Evolutionary conservation across 768 basidiomycete genomes (phyloP).

Genomic region (Phlegmacium glaucopus): DNA sequence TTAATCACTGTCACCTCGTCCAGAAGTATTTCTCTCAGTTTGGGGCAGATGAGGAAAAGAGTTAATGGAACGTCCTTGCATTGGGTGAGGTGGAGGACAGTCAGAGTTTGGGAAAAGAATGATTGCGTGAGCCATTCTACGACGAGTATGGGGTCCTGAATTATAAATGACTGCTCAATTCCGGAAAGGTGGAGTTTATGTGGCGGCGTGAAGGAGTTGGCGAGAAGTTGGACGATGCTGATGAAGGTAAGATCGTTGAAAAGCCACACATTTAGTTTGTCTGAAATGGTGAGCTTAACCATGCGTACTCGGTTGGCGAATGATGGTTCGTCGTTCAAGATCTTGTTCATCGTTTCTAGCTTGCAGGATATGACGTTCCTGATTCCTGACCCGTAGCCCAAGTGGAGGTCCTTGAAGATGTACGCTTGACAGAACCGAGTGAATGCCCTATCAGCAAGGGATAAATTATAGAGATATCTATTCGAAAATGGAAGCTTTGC

Average conservation of each 20-base stretch:
- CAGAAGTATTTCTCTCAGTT: conserved; percentile 4
- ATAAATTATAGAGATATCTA: conserved; percentile 1
- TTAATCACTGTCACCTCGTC: conserved; percentile 1
- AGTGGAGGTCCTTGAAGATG: background rate
- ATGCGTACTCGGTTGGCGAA: background rate
- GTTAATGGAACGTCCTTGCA: too few relatives aligned
- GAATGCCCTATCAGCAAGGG: conserved; percentile 12
- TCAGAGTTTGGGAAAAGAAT: too few relatives aligned
- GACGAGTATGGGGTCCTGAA: background rate
- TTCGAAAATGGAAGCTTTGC: conserved; percentile 3
- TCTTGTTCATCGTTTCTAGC: background rate
- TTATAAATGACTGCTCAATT: background rate
- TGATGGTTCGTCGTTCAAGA: background rate
- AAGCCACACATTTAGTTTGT: background rate
- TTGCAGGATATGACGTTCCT: background rate
- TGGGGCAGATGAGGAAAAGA: conserved; percentile 2
- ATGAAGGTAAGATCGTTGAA: background rate
- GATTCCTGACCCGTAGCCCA: background rate
- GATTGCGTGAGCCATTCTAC: too few relatives aligned
- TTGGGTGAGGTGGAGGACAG: too few relatives aligned
- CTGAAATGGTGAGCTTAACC: background rate
- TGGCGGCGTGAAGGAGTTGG: background rate
- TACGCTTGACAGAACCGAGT: conserved; percentile 2
- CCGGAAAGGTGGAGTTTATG: background rate
- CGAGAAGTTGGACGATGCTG: conserved; percentile 1